phyloP scores from a whole-genome alignment of 2,329 filamentous ascomycete species.

The Proliferodiscus dingleyae region DNA sequence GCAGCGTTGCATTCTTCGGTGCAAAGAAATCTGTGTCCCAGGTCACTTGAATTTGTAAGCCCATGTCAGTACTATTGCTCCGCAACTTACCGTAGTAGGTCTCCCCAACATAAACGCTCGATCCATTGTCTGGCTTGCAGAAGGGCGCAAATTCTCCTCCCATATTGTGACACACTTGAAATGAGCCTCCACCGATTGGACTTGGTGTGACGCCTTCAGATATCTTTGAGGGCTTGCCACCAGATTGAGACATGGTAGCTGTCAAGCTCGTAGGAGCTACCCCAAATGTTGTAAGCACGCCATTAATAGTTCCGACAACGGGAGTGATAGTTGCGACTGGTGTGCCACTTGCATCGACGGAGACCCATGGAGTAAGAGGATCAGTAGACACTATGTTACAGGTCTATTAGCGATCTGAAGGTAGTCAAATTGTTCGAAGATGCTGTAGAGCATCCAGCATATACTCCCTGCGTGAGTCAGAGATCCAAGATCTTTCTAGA shows the following conservation, averaged over 20 bases:
- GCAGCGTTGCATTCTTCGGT: slow-evolving; percentile 22
- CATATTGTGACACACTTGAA: slow-evolving; percentile 27
- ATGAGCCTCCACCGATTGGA: slow-evolving; percentile 24
- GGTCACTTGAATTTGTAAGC: slow-evolving; percentile 21
- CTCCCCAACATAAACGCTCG: slow-evolving; percentile 24
- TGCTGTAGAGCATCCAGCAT: no score
- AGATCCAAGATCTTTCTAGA: no score
- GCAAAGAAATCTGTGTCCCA: slow-evolving; percentile 27
- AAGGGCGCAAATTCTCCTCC: slow-evolving; percentile 27
- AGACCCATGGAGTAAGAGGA: slow-evolving; percentile 23
- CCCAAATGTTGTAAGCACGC: slow-evolving; percentile 22
- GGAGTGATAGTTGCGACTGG: slow-evolving; percentile 26
- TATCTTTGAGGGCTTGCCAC: slow-evolving; percentile 12
- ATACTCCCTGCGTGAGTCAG: no score
- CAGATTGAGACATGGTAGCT: slow-evolving; percentile 13
- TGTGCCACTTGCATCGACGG: slow-evolving; percentile 23
- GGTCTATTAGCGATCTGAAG: background rate
- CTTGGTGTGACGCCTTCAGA: slow-evolving; percentile 7
- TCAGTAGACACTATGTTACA: slow-evolving; percentile 2
- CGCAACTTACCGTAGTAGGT: slow-evolving; percentile 27
- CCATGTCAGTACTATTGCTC: background rate
- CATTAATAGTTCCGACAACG: slow-evolving; percentile 20
- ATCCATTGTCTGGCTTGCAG: slow-evolving; percentile 28
- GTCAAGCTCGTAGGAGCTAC: slow-evolving; percentile 20
- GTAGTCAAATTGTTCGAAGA: background rate